Base-by-base conservation (phyloP, 2,329 filamentous ascomycete species). In the Periconia macrospinosa region DNA sequence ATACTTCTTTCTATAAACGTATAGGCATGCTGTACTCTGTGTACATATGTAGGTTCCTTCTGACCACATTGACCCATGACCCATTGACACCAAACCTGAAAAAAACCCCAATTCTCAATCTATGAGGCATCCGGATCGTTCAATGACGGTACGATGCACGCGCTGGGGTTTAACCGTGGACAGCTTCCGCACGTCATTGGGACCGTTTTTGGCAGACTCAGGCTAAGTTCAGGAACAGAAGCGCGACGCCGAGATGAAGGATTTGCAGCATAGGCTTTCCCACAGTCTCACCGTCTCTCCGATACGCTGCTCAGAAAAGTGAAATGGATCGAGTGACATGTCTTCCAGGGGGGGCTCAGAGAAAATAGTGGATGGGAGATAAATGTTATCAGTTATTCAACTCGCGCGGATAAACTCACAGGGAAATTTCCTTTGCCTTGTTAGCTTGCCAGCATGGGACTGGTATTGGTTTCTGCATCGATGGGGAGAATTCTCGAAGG, bases 341-440 rank as follows among this genome's bases (percentile, higher is more conserved):
- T n/a, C n/a, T n/a, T n/a, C n/a, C n/a, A n/a, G n/a, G 23, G 23
- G 23, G 23, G 23, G 23, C 8, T 3, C 23, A 27, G 23, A 27
- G 23, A 27, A 27, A 27, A 8, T 27, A 27, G 23, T 27, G 23
- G 8, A 27, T 27, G 8, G 23, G 23, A 27, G 23, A 27, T 27
- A 8, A 27, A 27, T 27, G 8, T 27, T 5, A 27, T 27, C 23
- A 58, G 60, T 62, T 55, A 57, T 45, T 51, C 35, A 45, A 54
- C 55, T 54, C 56, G 61, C 54, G 58, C 65, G 68, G 68, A 52
- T 70, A 45, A 69, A 71, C 71, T 71, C 60, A 58, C 27, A 45
- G 60, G 60, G 55, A 61, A 59, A 50, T 58, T 66, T 59, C 49
- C 52, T 61, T 27, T 50, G 50, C 55, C 57, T 60, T 57, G 64